Base-by-base conservation (phyloP, 2,329 filamentous ascomycete species). In the Leptographium wingfieldii region DNA sequence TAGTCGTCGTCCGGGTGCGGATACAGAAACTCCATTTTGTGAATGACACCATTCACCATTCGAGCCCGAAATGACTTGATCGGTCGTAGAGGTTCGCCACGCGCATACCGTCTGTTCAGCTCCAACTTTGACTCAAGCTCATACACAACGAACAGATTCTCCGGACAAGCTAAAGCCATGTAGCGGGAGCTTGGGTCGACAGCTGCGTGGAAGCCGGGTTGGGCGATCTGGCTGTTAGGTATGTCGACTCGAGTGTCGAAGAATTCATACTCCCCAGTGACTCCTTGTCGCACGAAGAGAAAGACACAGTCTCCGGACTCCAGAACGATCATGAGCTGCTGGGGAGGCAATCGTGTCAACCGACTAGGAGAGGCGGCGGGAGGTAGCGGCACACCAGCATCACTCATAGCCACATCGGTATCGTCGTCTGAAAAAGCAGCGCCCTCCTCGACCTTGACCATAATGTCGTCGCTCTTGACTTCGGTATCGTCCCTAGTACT, bases 21-120 rank as follows among this genome's bases (percentile, higher is more conserved):
- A 61, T 87, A 83, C 3, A 99, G 77, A 64, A 97, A 99, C 27
- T 91, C 87, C 77, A 96, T 85, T 66, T 90, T 88, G 66, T 92
- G 78, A 59, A 97, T 89, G n/a, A 85, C 77, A 1, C 89, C 91
- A 9, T 84, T 80, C 9, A 90, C 75, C 11, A 71, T 64, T 11
- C 78, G 75, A 22, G 75, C 67, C 22, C 72, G 68, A 48, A 66
- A 70, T 0, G 69, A 71, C 62, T 77, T 77, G 60, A 95, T 79
- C 1, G 87, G 87, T 11, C 76, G 71, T 61, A 88, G 70, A 63
- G 73, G 67, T n/a, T 74, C 71, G 38, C 69, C 68, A 46, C 67
- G 64, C 19, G 67, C 68, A 67, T 78, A 86, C 68, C 74, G 83
- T 66, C 66, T 69, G 65, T 71, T 79, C 68, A 82, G 80, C 65